Evolutionary conservation across 2,329 filamentous ascomycete species (phyloP).

Genomic region (Penicillium thymicola): DNA sequence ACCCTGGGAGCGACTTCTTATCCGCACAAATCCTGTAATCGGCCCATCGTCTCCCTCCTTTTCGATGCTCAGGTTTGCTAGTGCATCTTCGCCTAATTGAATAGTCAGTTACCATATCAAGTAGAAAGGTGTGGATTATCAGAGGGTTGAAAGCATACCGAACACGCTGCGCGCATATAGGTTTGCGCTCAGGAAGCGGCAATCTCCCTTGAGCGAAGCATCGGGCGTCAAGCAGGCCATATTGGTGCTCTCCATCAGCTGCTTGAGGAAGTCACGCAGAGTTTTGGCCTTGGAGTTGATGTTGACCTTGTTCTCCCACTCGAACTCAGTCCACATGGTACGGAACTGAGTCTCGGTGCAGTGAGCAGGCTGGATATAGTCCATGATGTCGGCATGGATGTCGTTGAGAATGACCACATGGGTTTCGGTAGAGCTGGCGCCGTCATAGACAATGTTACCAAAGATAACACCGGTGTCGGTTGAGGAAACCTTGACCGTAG

Average conservation of each 20-base stretch:
- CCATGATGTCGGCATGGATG: constrained; percentile 98
- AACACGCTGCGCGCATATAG: constrained; percentile 96
- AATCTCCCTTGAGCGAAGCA: constrained; percentile 93
- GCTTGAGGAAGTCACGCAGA: constrained; percentile 84
- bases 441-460: constrained; percentile 97
- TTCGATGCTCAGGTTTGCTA: constrained; percentile 96
- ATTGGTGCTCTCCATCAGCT: constrained; percentile 96
- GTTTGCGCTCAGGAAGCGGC: constrained; percentile 96
- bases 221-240: constrained; percentile 98
- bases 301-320: constrained; percentile 99
- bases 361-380: constrained; percentile 95
- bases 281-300: constrained; percentile 97
- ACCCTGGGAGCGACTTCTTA: constrained; percentile 94
- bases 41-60: constrained; percentile 94
- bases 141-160: constrained; percentile 60
- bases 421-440: constrained; percentile 83
- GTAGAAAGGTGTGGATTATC: not conserved
- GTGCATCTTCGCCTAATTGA: constrained; percentile 82
- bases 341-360: constrained; percentile 98
- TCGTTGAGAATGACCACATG: constrained; percentile 98
- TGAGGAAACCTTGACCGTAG: constrained; percentile 96
- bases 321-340: constrained; percentile 99
- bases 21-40: constrained; percentile 95
- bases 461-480: constrained; percentile 99
- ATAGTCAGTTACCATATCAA: constrained; percentile 21